Conservation (phyloP, 768 basidiomycete genomes). For the Fibroporia radiculosa region DNA sequence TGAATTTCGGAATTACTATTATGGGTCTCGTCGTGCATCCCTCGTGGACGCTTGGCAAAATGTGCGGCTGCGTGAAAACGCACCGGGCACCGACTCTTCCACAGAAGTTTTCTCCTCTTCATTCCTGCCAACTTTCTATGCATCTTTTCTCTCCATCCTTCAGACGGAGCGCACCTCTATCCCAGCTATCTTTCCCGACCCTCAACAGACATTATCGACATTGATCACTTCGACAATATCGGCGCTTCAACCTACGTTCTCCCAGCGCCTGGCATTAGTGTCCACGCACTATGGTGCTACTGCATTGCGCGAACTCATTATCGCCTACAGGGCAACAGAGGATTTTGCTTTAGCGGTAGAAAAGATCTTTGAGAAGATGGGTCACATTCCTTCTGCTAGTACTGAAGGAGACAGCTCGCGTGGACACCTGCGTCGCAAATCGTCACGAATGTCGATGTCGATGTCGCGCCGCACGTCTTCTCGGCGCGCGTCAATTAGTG, state of each 20-base stretch:
- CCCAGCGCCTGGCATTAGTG: slow-evolving; percentile 68
- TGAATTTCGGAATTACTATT: slow-evolving; percentile 93
- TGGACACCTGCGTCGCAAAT: slow-evolving; percentile 12
- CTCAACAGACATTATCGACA: slow-evolving; percentile 63
- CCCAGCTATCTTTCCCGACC: slow-evolving; percentile 84
- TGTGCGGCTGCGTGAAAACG: slow-evolving; percentile 42
- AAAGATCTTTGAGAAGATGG: slow-evolving; percentile 67
- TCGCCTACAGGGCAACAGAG: slow-evolving; percentile 66
- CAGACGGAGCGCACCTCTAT: slow-evolving; percentile 67
- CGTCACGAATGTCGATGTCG: slow-evolving; percentile 24
- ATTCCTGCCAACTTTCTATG: slow-evolving; percentile 73
- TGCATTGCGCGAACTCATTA: slow-evolving; percentile 64
- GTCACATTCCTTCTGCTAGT: slow-evolving; percentile 18
- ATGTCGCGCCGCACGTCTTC: slow-evolving; percentile 22
- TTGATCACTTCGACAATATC: slow-evolving; percentile 81
- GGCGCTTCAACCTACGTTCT: slow-evolving; percentile 71
- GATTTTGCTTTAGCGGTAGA: slow-evolving; percentile 72
- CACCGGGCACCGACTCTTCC: slow-evolving; percentile 11
- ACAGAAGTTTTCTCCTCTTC: slow-evolving; percentile 43
- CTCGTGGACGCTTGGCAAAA: slow-evolving; percentile 67
- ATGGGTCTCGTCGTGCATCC: slow-evolving; percentile 65
- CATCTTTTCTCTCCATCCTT: slow-evolving; percentile 56
- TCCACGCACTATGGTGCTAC: slow-evolving; percentile 55
- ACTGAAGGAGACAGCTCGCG: slow-evolving; percentile 14
- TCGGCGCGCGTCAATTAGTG: slow-evolving; percentile 24